Evolutionary conservation across 495 filamentous ascomycete species (phyloP).

Genomic region (Neurospora pannonica): DNA sequence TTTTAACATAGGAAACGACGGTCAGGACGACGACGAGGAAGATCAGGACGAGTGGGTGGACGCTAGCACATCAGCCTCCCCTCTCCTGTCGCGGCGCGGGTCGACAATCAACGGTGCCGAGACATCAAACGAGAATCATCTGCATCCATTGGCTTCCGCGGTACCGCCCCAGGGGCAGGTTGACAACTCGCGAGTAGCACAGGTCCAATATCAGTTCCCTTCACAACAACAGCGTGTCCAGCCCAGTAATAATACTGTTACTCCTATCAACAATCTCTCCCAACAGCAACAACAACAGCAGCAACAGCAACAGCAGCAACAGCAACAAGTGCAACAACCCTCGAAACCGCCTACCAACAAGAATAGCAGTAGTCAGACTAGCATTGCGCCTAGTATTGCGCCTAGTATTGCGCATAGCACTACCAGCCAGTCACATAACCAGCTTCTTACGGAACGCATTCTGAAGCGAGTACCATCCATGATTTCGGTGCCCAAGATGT

Average conservation of each 20-base stretch:
- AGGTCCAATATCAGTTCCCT: background rate
- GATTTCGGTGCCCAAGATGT: constrained; percentile 51
- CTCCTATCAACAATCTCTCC: background rate
- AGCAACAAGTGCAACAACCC: constrained; percentile 8
- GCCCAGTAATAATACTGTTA: background rate
- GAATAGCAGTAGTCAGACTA: background rate
- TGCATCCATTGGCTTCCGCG: background rate
- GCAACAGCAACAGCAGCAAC: background rate
- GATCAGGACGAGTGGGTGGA: constrained; percentile 46
- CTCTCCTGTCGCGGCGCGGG: constrained; percentile 39
- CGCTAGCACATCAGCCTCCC: constrained; percentile 45
- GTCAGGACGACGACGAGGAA: constrained; percentile 26
- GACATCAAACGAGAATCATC: constrained; percentile 6
- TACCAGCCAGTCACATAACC: constrained; percentile 20
- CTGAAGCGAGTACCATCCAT: constrained; percentile 47
- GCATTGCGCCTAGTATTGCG: constrained; percentile 3
- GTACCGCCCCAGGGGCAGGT: constrained; percentile 10
- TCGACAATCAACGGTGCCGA: constrained; percentile 33
- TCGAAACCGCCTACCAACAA: background rate
- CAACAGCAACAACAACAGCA: background rate
- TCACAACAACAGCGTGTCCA: background rate
- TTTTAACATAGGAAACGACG: constrained; percentile 43
- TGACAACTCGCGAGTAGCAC: constrained; percentile 1
- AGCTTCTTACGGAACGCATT: constrained; percentile 48
- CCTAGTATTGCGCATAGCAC: constrained; percentile 19